Base-by-base conservation (phyloP, 495 filamentous ascomycete genomes). In the Pyrenula massariospora region DNA sequence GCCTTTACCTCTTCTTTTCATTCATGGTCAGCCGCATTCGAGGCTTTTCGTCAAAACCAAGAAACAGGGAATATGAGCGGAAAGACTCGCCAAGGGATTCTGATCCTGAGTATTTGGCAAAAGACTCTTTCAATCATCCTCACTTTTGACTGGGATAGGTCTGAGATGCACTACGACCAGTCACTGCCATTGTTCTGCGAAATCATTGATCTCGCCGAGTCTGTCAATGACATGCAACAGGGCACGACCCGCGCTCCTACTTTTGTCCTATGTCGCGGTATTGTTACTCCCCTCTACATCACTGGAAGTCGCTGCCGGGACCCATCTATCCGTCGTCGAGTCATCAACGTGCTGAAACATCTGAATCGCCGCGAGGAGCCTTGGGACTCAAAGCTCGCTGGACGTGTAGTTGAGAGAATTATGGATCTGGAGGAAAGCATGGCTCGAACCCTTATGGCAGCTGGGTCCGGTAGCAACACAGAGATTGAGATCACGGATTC, bases 321-420 rank as follows among this genome's bases (percentile, higher is more conserved):
- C 53, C 63, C 70, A 3, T 48, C 59, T 1, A 70, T 75, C 36
- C 65, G 79, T 10, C 63, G 72, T 12, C 69, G 75, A 52, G 77
- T 77, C 5, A 82, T 83, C 54, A 66, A 70, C 55, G 60, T 81
- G 15, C 62, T 83, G 52, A 62, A 64, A 49, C 73, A 66, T 59
- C 70, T 73, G 57, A 71, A 73, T 22, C 62, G 79, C 52, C 66
- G 81, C 47, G 82, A 84, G 63, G 78, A 75, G 21, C 73, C 84
- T 63, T 84, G 77, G 80, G 79, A 84, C 61, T 80, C 76, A 53
- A 71, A 77, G 54, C 65, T 81, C 23, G 73, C 75, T 20, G 78
- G 75, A 12, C 69, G 70, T 5, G 75, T 82, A 53, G 75, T 71
- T 5, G 66, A 68, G 57, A 76, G 74, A 64, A 65, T 83, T 54